phyloP scores from a whole-genome alignment of 805 yeast genomes.

The baker's yeast (Saccharomyces cerevisiae) region DNA sequence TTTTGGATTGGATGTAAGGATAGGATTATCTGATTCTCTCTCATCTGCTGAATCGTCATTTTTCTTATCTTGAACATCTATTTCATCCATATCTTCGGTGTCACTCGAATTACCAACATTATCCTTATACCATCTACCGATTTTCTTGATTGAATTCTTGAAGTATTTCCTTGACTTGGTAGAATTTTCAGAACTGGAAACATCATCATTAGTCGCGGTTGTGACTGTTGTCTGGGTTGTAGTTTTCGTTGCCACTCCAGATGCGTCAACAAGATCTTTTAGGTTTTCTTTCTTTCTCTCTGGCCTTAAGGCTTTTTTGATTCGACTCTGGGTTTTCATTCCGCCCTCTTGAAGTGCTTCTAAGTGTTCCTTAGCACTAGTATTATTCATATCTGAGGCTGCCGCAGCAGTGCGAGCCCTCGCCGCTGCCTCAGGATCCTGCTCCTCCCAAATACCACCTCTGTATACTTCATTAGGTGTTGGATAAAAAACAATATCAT shows the following conservation, averaged over 20 bases:
- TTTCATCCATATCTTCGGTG: background rate
- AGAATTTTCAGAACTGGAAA: background rate
- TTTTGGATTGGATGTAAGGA: constrained; percentile 8
- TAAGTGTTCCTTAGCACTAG: background rate
- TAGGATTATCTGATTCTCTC: constrained; percentile 1
- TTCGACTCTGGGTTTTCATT: background rate
- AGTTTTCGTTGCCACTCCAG: background rate
- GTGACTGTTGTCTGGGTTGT: background rate
- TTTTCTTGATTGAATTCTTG: constrained; percentile 43
- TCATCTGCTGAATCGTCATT: background rate
- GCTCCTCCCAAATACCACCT: constrained; percentile 81
- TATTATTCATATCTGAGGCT: background rate
- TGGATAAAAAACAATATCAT: constrained; percentile 66
- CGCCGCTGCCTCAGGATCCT: constrained; percentile 4
- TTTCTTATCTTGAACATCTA: background rate
- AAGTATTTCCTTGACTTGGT: constrained; percentile 32
- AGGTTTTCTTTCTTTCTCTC: background rate
- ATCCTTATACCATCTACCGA: constrained; percentile 61
- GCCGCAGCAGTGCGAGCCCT: background rate
- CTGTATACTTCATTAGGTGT: constrained; percentile 66
- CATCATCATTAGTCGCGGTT: background rate
- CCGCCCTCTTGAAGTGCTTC: background rate
- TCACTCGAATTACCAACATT: constrained; percentile 9
- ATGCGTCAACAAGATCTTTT: constrained; percentile 2
- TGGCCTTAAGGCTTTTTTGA: background rate